Conservation (phyloP, 441 rosid genomes). For the Omphalea diandra region DNA sequence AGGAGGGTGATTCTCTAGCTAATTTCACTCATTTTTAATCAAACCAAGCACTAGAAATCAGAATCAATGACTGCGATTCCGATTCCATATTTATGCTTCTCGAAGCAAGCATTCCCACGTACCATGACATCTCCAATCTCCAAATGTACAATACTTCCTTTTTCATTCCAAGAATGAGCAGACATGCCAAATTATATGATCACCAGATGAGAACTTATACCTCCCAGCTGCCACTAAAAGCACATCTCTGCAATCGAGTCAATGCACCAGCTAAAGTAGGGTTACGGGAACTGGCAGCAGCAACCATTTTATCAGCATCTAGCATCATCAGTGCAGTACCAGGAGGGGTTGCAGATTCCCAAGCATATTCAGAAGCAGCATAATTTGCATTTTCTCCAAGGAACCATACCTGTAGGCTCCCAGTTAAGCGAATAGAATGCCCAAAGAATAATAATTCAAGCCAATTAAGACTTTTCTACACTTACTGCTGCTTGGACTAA, state of each 20-base stretch:
- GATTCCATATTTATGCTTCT: no score
- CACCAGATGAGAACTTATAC: constrained; percentile 40
- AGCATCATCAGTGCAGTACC: constrained; percentile 99
- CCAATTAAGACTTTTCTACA: background rate
- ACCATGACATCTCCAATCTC: constrained; percentile 1
- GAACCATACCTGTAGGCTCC: constrained; percentile 86
- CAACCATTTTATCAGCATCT: constrained; percentile 99
- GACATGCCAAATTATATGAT: constrained; percentile 21
- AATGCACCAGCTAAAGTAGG: constrained; percentile 98
- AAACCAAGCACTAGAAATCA: no score
- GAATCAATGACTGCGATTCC: no score
- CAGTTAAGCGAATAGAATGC: constrained; percentile 13
- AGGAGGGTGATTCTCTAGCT: no score
- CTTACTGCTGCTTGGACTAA: constrained; percentile 99
- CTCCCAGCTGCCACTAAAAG: constrained; percentile 99
- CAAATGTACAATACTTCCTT: background rate
- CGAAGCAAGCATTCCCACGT: no score
- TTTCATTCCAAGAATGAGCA: constrained; percentile 11
- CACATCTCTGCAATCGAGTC: constrained; percentile 99
- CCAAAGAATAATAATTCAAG: background rate
- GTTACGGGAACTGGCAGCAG: constrained; percentile 99
- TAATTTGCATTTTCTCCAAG: constrained; percentile 99
- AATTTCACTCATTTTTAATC: no score
- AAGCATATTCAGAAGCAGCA: constrained; percentile 99
- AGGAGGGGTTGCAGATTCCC: constrained; percentile 99